Conservation (phyloP, 2,329 filamentous ascomycete genomes). For the Pseudogymnoascus sp. region DNA sequence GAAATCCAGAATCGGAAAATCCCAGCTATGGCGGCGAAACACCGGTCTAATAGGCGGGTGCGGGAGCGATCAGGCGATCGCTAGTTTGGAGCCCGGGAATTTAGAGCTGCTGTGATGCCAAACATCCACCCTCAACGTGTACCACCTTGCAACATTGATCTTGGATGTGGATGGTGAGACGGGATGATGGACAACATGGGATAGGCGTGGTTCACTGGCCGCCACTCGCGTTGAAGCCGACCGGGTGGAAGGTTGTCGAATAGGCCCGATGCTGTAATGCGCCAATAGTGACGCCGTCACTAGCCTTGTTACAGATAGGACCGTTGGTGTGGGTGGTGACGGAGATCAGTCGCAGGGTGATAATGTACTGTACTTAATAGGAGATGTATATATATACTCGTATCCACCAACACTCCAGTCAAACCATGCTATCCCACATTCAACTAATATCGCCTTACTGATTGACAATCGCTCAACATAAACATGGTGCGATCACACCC, state of each 20-base stretch:
- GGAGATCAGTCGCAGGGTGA: not conserved
- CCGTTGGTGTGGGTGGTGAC: conserved; percentile 1
- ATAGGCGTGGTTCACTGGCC: not conserved
- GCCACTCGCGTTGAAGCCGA: conserved; percentile 6
- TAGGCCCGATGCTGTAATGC: conserved; percentile 3
- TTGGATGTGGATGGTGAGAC: not conserved
- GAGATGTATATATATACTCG: not conserved
- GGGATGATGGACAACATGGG: not conserved
- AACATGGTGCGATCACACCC: not conserved
- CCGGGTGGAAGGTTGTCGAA: conserved; percentile 3
- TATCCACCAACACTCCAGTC: not conserved
- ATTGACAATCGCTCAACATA: not conserved
- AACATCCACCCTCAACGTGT: not conserved
- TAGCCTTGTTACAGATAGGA: conserved; percentile 8
- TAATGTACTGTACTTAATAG: conserved; percentile 2
- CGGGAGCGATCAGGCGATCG: conserved; percentile 7
- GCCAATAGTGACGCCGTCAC: conserved; percentile 2
- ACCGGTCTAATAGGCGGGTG: not conserved
- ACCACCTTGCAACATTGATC: not conserved
- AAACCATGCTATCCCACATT: not conserved
- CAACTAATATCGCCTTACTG: not conserved
- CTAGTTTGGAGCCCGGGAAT: not conserved
- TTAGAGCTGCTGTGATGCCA: not conserved
- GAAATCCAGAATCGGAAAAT: not conserved
- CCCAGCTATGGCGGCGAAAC: not conserved